Evolutionary conservation across 148 eudicot species (phyloP), one percentile per base, ranked within the genome.

Genomic region (Silene conica): DNA sequence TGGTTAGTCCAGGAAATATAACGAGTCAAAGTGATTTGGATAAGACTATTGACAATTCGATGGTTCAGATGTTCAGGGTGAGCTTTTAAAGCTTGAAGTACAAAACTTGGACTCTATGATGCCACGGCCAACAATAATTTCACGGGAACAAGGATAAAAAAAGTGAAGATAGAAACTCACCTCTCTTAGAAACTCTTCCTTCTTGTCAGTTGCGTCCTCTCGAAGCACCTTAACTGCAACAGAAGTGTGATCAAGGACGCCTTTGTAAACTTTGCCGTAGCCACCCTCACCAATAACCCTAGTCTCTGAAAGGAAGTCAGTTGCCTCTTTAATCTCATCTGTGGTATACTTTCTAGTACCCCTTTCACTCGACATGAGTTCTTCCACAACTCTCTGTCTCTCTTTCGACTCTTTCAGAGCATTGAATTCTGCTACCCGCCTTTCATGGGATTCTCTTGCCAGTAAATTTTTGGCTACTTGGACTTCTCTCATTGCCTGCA

Each of bases 211-310:
- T 64, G 91, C 85, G 78, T 84, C 83, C 22, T 86, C 81, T 71
- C 50, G 88, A 72, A 88, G 90, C 77, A 87, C 91, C 88, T 92
- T 92, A 55, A 92, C 79, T 52, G 96, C 97, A 60, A 90, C 97
- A 6, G 85, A 80, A 19, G 85, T 90, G 73, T 86, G 92, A 86
- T 92, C 96, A 59, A 92, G 91, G 61, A 71, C 77, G 65, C 93
- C 86, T 82, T 68, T 82, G 70, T 90, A 92, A 70, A 92, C 96
- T 88, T 86, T 90, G 58, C 89, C 93, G 72, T 88, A 92, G 14
- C 87, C 80, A 22, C 97, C 97, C 80, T 90, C 91, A 76, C 97
- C 97, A 74, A 92, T 81, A 75, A 88, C 64, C 56, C 83, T 90
- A 58, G 45, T 26, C 58, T 84, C 89, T 19, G 96, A 84, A 77